Conservation (phyloP, 2,329 filamentous ascomycete species). For the Hymenoscyphus albidus region DNA sequence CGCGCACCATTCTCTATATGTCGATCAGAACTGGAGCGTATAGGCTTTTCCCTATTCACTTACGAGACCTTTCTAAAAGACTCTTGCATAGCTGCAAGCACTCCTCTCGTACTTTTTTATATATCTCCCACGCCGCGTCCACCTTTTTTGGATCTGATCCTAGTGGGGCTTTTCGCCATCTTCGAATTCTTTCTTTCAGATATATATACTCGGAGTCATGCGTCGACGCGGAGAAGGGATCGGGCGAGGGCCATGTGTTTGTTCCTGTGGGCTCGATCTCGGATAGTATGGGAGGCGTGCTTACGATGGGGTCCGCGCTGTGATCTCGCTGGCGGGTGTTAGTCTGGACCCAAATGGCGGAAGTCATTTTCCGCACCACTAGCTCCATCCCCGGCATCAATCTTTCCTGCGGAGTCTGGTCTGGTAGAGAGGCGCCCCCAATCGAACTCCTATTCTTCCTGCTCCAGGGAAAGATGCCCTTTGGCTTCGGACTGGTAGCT, state of each 20-base stretch:
- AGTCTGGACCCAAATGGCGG: neutral
- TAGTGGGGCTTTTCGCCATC: constrained; percentile 23
- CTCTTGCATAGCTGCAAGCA: constrained; percentile 41
- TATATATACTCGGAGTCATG: constrained; percentile 32
- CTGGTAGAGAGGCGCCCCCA: neutral
- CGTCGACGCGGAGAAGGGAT: constrained; percentile 23
- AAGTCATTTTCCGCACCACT: neutral
- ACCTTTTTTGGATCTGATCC: constrained; percentile 34
- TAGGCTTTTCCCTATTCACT: constrained; percentile 10
- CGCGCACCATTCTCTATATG: constrained; percentile 22
- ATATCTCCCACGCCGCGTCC: constrained; percentile 44
- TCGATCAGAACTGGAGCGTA: constrained; percentile 1
- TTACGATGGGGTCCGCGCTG: constrained; percentile 22
- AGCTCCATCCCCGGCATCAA: neutral
- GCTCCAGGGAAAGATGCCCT: constrained; percentile 20
- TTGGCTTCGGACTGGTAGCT: constrained; percentile 19
- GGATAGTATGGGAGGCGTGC: constrained; percentile 18
- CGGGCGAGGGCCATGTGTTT: constrained; percentile 26
- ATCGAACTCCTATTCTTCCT: constrained; percentile 8
- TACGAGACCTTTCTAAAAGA: constrained; percentile 41
- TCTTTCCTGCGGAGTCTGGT: constrained; percentile 1
- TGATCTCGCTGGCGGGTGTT: constrained; percentile 17
- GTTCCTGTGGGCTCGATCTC: constrained; percentile 24
- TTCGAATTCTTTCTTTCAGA: constrained; percentile 30
- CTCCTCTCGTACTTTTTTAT: constrained; percentile 40